phyloP scores from a whole-genome alignment of 139 green algal genomes.

The Desmodesmus armatus region DNA sequence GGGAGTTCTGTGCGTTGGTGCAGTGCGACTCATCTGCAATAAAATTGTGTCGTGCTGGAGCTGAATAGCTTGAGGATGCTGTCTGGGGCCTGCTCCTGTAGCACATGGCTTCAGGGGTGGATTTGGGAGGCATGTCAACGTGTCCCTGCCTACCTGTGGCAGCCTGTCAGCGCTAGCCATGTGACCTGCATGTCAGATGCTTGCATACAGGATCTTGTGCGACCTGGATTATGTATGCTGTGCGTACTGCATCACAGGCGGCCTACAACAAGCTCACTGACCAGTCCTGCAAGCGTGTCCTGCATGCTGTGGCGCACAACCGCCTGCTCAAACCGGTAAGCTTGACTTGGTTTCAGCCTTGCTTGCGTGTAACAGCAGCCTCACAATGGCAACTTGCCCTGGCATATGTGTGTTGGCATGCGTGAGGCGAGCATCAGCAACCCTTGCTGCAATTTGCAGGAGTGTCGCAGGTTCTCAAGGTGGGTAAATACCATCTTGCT shows the following conservation, averaged over 20 bases:
- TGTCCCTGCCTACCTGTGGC: not conserved
- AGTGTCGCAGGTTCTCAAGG: too few relatives aligned
- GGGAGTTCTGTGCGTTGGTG: not conserved
- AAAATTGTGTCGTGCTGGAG: too few relatives aligned
- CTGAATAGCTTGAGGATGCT: not conserved
- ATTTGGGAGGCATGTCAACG: not conserved
- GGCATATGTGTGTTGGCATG: not conserved
- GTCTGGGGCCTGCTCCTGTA: not conserved
- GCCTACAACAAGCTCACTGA: conserved; percentile 21
- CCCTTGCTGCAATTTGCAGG: too few relatives aligned
- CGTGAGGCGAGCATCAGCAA: not conserved
- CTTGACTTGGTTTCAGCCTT: not conserved
- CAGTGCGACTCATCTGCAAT: too few relatives aligned
- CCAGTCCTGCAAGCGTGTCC: conserved; percentile 41
- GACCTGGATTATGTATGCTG: not conserved
- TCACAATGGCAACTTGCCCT: not conserved
- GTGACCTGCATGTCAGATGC: not conserved
- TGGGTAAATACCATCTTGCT: too few relatives aligned
- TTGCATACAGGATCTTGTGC: not conserved
- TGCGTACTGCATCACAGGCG: not conserved
- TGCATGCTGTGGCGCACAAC: conserved; percentile 32
- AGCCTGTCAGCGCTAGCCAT: too few relatives aligned
- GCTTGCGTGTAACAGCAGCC: not conserved
- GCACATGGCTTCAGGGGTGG: not conserved
- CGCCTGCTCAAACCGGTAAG: not conserved